phyloP scores from a whole-genome alignment of 176 grass and related monocot species.

The Dactylis glomerata region DNA sequence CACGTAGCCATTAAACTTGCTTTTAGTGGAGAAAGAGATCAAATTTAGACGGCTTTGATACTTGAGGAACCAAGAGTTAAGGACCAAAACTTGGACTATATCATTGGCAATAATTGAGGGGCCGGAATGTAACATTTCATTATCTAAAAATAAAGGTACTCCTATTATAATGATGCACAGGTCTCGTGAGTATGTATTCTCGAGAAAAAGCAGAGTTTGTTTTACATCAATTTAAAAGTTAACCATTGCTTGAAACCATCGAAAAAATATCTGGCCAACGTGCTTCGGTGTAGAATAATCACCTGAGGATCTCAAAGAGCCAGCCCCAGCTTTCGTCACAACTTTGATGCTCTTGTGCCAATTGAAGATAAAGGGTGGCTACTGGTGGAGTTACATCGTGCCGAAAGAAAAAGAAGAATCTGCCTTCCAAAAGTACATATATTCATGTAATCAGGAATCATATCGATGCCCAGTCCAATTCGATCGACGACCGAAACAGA shows the following conservation, averaged over 20 bases:
- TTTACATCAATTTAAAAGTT: not conserved
- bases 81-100: not conserved
- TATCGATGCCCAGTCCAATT: slow-evolving; percentile 6
- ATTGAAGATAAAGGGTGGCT: slow-evolving; percentile 4
- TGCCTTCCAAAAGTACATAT: slow-evolving; percentile 15
- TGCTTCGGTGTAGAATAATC: not conserved
- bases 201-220: not conserved
- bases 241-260: not conserved
- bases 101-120: not conserved
- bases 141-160: not conserved
- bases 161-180: not conserved
- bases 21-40: not conserved
- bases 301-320: slow-evolving; percentile 28
- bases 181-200: not conserved
- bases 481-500: slow-evolving; percentile 12
- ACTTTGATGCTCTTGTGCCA: not conserved
- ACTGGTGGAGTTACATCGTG: not conserved
- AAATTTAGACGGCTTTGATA: not conserved
- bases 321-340: slow-evolving; percentile 8
- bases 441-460: slow-evolving; percentile 7
- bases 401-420: slow-evolving; percentile 41
- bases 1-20: not conserved
- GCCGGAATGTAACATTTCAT: not conserved
- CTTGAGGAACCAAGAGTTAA: not conserved
- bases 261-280: not conserved